Percentiles rank a stretch among this genome's conserved stretches.
phyloP scores from a whole-genome alignment of 371 early-diverging fungal genomes.

The Nematocida major region DNA sequence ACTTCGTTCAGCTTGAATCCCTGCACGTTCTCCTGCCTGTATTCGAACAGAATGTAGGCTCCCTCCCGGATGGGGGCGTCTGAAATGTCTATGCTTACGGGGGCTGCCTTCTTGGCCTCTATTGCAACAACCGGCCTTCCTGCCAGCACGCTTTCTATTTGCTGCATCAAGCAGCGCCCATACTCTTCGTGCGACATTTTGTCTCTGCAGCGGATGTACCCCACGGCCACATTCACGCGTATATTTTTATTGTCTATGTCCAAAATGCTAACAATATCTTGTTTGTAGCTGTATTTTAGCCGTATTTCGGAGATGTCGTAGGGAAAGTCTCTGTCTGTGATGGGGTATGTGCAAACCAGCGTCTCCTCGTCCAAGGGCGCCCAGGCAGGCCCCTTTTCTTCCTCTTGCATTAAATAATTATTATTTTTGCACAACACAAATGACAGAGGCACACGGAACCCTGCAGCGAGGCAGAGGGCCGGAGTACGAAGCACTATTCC shows the following conservation, averaged over 20 bases:
- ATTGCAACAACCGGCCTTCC: conserved; percentile 20
- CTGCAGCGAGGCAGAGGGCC: not conserved
- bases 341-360: conserved; percentile 18
- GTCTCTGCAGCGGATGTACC: conserved; percentile 43
- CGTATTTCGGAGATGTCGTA: conserved; percentile 52
- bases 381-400: not conserved
- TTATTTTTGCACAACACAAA: conserved; percentile 46
- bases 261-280: conserved; percentile 28
- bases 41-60: conserved; percentile 3
- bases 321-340: conserved; percentile 48
- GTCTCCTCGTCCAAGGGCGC: not conserved
- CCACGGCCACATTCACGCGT: conserved; percentile 38
- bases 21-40: conserved; percentile 7
- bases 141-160: conserved; percentile 44
- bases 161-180: conserved; percentile 44
- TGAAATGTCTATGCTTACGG: not conserved
- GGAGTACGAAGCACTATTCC: conserved; percentile 8
- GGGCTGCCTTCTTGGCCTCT: not conserved
- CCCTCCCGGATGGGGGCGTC: not conserved
- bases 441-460: not conserved
- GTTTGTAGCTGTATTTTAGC: conserved; percentile 43
- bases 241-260: conserved; percentile 50
- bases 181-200: conserved; percentile 41
- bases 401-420: conserved; percentile 18
- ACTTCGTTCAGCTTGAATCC: not conserved